Percentiles rank a stretch among this genome's conserved stretches.
Evolutionary conservation across 495 filamentous ascomycete genomes (phyloP).

Genomic region (Aspergillus olivimuriae): DNA sequence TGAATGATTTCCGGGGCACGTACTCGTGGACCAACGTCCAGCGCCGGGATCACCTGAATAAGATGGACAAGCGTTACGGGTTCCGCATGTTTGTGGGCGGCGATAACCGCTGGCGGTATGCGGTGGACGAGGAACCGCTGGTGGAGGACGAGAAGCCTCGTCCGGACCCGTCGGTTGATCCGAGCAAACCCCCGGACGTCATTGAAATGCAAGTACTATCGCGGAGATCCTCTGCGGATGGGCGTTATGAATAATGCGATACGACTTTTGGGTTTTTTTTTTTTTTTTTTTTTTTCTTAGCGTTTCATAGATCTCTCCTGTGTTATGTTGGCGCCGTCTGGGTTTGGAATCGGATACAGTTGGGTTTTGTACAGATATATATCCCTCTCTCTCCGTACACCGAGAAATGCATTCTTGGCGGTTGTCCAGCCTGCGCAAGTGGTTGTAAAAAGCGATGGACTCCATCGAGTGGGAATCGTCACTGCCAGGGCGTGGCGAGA

Average conservation of each 20-base stretch:
- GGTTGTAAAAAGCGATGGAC: too few relatives aligned
- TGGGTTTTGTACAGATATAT: too few relatives aligned
- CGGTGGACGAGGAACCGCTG: conserved; percentile 31
- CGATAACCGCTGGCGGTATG: conserved; percentile 31
- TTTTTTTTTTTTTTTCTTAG: not conserved
- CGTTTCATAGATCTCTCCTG: too few relatives aligned
- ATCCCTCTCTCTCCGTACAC: too few relatives aligned
- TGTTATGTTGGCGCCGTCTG: too few relatives aligned
- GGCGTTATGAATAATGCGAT: conserved; percentile 8
- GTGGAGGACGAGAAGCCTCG: conserved; percentile 1
- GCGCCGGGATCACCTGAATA: conserved; percentile 23
- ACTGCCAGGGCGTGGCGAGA: too few relatives aligned
- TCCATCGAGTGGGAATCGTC: too few relatives aligned
- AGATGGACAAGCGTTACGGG: conserved; percentile 28
- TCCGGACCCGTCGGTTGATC: not conserved
- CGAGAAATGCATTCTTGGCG: too few relatives aligned
- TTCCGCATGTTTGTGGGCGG: conserved; percentile 31
- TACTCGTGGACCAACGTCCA: conserved; percentile 27
- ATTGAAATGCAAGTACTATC: conserved; percentile 8
- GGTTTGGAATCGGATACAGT: too few relatives aligned
- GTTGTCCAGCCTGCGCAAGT: too few relatives aligned
- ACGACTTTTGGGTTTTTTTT: not conserved
- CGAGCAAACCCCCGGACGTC: conserved; percentile 6
- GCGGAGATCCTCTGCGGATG: not conserved
- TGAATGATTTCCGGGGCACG: conserved; percentile 29